A percentile compares a stretch with the other conserved stretches of the same genome.
phyloP scores from a whole-genome alignment of 139 green algal species.

The Chlamydomonas sp. region DNA sequence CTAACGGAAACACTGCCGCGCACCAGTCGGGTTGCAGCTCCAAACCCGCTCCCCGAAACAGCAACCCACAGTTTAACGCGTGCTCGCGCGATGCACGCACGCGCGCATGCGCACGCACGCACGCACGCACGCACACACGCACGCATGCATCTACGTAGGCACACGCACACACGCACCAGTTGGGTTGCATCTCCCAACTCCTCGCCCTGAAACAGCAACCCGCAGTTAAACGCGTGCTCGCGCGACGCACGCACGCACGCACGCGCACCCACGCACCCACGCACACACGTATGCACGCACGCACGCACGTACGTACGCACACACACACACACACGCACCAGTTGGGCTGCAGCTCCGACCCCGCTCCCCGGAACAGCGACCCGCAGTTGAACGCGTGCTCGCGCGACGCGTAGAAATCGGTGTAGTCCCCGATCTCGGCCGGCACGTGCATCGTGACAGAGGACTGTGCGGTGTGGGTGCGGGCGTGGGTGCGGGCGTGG shows the following conservation, averaged over 20 bases:
- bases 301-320: not conserved
- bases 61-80: conserved; percentile 69
- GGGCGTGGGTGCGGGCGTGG: conserved; percentile 28
- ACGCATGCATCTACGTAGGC: not conserved
- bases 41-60: conserved; percentile 59
- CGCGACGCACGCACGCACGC: not conserved
- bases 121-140: conserved; percentile 1
- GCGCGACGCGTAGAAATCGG: conserved; percentile 88
- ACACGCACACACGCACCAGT: too few species aligned
- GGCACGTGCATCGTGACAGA: conserved; percentile 73
- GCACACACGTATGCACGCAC: not conserved
- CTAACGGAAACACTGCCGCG: not conserved
- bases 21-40: conserved; percentile 11
- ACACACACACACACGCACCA: conserved; percentile 7
- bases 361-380: conserved; percentile 62
- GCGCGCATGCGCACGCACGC: conserved; percentile 6
- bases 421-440: conserved; percentile 81
- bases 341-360: conserved; percentile 3
- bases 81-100: conserved; percentile 65
- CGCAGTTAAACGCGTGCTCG: too few species aligned
- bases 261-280: not conserved
- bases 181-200: too few species aligned
- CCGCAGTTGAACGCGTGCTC: conserved; percentile 84
- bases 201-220: too few species aligned
- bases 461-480: conserved; percentile 44